Evolutionary conservation across 2,329 filamentous ascomycete species (phyloP).

Genomic region (Colletotrichum salicis): DNA sequence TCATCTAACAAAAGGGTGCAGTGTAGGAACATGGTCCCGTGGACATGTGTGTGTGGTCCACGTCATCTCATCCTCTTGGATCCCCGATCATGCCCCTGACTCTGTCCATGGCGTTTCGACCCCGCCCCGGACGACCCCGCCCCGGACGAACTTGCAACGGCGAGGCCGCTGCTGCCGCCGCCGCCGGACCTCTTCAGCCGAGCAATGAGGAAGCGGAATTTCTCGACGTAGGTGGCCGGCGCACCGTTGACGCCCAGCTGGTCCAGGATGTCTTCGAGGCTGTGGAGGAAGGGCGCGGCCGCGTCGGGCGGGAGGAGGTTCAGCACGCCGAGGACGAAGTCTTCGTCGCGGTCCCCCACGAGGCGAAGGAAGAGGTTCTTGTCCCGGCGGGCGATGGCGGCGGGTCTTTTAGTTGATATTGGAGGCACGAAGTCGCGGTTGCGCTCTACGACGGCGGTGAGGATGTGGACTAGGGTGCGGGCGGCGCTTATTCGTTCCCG

Average conservation of each 20-base stretch:
- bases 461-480: slow-evolving; percentile 58
- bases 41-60: background rate
- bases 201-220: slow-evolving; percentile 45
- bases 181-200: slow-evolving; percentile 41
- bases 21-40: background rate
- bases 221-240: slow-evolving; percentile 48
- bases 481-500: slow-evolving; percentile 58
- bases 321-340: slow-evolving; percentile 59
- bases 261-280: slow-evolving; percentile 48
- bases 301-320: slow-evolving; percentile 53
- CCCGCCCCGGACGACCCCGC: slow-evolving; percentile 40
- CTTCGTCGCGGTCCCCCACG: slow-evolving; percentile 54
- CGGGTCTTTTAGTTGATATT: slow-evolving; percentile 26
- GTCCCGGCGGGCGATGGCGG: slow-evolving; percentile 39
- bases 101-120: slow-evolving; percentile 45
- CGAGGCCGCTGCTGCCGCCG: slow-evolving; percentile 39
- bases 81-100: slow-evolving; percentile 40
- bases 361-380: slow-evolving; percentile 61
- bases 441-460: slow-evolving; percentile 55
- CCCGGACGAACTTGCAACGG: slow-evolving; percentile 31
- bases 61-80: slow-evolving; percentile 49
- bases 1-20: background rate
- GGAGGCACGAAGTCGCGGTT: slow-evolving; percentile 49
- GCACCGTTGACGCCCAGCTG: slow-evolving; percentile 47
- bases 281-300: slow-evolving; percentile 54